Conservation (phyloP, 805 yeast genomes). For the Nakazawaea wyomingensis region DNA sequence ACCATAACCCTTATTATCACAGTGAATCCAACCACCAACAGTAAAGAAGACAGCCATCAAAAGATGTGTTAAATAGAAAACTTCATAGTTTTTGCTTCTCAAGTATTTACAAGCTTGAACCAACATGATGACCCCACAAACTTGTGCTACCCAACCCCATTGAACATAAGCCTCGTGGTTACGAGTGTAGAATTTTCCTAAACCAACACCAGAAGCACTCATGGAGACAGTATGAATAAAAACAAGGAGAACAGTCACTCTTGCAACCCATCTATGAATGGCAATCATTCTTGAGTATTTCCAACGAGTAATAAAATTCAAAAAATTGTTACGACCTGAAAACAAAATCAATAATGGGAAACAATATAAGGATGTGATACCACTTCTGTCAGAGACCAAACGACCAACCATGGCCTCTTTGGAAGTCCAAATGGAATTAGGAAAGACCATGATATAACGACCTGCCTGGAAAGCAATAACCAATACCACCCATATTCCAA, state of each 20-base stretch:
- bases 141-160: slow-evolving; percentile 25
- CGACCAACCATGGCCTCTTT: slow-evolving; percentile 21
- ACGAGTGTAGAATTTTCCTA: slow-evolving; percentile 17
- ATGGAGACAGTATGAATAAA: slow-evolving; percentile 38
- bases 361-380: slow-evolving; percentile 41
- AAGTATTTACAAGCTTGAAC: slow-evolving; percentile 37
- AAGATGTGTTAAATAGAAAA: slow-evolving; percentile 33
- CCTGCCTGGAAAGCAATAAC: slow-evolving; percentile 18
- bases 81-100: slow-evolving; percentile 38
- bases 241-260: slow-evolving; percentile 36
- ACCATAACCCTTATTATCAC: slow-evolving; percentile 9
- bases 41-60: slow-evolving; percentile 35
- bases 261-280: slow-evolving; percentile 54
- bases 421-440: slow-evolving; percentile 3
- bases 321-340: slow-evolving; percentile 58
- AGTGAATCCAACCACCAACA: slow-evolving; percentile 40
- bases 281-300: slow-evolving; percentile 46
- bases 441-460: slow-evolving; percentile 13
- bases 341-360: slow-evolving; percentile 50
- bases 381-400: slow-evolving; percentile 47
- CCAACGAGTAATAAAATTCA: slow-evolving; percentile 61
- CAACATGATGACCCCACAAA: slow-evolving; percentile 31
- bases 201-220: slow-evolving; percentile 20
- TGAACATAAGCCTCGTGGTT: slow-evolving; percentile 2
- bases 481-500: slow-evolving; percentile 30